Conservation (phyloP, 2,329 filamentous ascomycete species). For the Colletotrichum echinochloae region DNA sequence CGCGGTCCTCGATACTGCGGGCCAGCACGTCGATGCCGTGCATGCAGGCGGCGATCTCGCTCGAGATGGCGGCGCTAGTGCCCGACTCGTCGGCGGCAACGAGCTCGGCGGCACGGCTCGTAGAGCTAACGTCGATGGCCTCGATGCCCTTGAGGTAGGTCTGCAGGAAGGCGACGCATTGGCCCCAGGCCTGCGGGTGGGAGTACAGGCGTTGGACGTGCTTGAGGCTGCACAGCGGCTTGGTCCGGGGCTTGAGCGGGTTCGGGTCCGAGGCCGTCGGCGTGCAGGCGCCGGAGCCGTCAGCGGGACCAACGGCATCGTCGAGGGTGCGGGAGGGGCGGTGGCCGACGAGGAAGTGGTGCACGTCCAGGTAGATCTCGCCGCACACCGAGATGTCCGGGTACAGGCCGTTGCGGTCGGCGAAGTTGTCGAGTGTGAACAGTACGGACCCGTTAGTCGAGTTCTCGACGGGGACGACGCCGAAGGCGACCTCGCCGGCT, state of each 20-base stretch:
- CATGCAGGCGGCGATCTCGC: conserved; percentile 76
- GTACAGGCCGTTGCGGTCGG: conserved; percentile 75
- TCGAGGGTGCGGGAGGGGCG: conserved; percentile 44
- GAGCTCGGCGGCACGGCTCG: conserved; percentile 85
- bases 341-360: conserved; percentile 84
- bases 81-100: conserved; percentile 70
- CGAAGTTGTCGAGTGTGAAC: conserved; percentile 89
- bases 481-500: conserved; percentile 70
- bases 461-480: conserved; percentile 96
- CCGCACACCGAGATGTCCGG: conserved; percentile 80
- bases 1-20: conserved; percentile 76
- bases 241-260: conserved; percentile 58
- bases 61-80: conserved; percentile 81
- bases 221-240: conserved; percentile 64
- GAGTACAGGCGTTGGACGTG: conserved; percentile 85
- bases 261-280: conserved; percentile 61
- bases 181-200: conserved; percentile 95
- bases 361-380: conserved; percentile 88
- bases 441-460: conserved; percentile 94
- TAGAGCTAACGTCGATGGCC: conserved; percentile 85
- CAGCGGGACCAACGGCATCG: conserved; percentile 46
- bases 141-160: conserved; percentile 79
- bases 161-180: conserved; percentile 83
- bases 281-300: conserved; percentile 60
- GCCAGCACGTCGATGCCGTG: conserved; percentile 78